phyloP scores from a whole-genome alignment of 1,284 basidiomycete species.

The Ceratobasidium sp. region DNA sequence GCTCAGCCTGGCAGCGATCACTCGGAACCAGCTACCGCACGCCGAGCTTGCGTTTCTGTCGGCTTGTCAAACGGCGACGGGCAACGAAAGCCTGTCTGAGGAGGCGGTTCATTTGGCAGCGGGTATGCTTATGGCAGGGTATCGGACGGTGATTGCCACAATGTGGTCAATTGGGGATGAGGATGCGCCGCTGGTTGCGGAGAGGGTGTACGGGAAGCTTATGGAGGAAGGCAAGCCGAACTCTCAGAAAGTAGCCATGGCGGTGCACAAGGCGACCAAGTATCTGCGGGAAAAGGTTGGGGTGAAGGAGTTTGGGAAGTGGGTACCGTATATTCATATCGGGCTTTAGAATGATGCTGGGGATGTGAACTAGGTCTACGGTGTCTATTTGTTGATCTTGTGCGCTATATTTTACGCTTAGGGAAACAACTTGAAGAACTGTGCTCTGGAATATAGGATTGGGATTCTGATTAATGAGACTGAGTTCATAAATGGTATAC shows the following conservation, averaged over 20 bases:
- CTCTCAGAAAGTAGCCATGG: background rate
- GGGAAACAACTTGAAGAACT: too few species aligned
- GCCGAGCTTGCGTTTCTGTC: conserved; percentile 37
- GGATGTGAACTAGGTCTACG: too few species aligned
- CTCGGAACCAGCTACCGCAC: background rate
- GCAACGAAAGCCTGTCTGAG: conserved; percentile 10
- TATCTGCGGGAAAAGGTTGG: background rate
- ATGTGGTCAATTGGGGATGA: conserved; percentile 40
- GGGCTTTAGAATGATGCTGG: conserved; percentile 1
- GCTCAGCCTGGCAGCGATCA: background rate
- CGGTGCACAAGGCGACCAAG: background rate
- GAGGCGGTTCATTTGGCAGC: conserved; percentile 38
- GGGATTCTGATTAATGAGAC: too few species aligned
- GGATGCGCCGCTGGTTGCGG: conserved; percentile 30
- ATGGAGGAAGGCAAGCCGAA: background rate
- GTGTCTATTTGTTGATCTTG: too few species aligned
- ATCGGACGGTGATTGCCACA: conserved; percentile 36
- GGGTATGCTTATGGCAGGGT: conserved; percentile 28
- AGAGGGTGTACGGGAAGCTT: conserved; percentile 31
- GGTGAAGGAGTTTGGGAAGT: background rate
- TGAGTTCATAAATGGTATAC: too few species aligned
- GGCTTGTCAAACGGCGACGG: conserved; percentile 35
- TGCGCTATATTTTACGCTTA: too few species aligned
- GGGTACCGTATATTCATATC: conserved; percentile 25
- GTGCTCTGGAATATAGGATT: too few species aligned